These are phyloP conservation scores for Colletotrichum neosansevieriae DNA, from an alignment of 2,329 filamentous ascomycete genomes.

Conservation along the genomic window DNA sequence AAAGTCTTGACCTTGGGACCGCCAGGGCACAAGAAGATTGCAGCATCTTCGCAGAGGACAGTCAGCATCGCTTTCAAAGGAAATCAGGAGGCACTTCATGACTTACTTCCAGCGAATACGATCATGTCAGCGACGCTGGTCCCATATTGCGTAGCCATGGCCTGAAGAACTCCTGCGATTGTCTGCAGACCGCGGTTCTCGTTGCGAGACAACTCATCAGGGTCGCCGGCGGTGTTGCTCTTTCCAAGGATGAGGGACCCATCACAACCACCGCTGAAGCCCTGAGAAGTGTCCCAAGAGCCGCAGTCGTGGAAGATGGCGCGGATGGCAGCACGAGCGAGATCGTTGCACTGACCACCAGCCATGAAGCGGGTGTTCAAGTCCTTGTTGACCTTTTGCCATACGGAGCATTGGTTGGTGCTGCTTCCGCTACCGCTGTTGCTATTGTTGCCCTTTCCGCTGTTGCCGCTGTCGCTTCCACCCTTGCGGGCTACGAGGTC, in stretches of 20 bases:
- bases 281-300: slow-evolving; percentile 52
- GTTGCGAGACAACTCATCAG: slow-evolving; percentile 50
- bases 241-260: slow-evolving; percentile 56
- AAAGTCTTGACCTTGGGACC: slow-evolving; percentile 63
- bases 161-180: slow-evolving; percentile 53
- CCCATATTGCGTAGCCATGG: slow-evolving; percentile 52
- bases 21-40: slow-evolving; percentile 59
- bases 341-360: slow-evolving; percentile 51
- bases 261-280: slow-evolving; percentile 57
- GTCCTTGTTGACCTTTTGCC: slow-evolving; percentile 53
- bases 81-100: not conserved
- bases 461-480: no score
- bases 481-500: no score
- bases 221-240: not conserved
- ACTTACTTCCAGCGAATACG: slow-evolving; percentile 54
- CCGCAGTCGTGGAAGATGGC: slow-evolving; percentile 62
- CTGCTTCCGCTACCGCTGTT: not conserved
- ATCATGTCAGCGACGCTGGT: slow-evolving; percentile 67
- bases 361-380: slow-evolving; percentile 51
- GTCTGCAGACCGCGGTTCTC: slow-evolving; percentile 61
- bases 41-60: slow-evolving; percentile 52
- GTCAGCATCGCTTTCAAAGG: not conserved
- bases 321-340: slow-evolving; percentile 58
- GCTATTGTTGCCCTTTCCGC: no score
- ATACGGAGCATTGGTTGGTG: slow-evolving; percentile 44